Evolutionary conservation across 2,329 filamentous ascomycete genomes (phyloP).

Genomic region (Calonectria henricotiae): DNA sequence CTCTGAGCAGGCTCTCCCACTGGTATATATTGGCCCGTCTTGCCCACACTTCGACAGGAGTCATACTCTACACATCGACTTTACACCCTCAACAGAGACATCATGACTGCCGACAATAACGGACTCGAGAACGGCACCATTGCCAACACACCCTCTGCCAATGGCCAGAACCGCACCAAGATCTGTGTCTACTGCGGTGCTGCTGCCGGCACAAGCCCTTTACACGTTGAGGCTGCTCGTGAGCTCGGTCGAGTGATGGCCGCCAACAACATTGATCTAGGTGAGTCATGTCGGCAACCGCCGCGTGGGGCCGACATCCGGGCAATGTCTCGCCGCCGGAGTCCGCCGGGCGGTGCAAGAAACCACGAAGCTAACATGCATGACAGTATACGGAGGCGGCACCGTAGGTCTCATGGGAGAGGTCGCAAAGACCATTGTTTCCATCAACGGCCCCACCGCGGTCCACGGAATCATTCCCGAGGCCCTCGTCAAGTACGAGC

Average conservation of each 20-base stretch:
- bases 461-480: conserved; percentile 97
- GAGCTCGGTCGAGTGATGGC: conserved; percentile 83
- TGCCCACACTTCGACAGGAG: neutral
- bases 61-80: neutral
- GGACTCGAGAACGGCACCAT: conserved; percentile 49
- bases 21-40: neutral
- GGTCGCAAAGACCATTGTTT: conserved; percentile 87
- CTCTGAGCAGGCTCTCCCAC: neutral
- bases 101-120: conserved; percentile 54
- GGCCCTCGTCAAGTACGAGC: conserved; percentile 86
- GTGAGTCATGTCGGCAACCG: conserved; percentile 57
- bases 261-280: conserved; percentile 83
- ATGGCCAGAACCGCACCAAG: conserved; percentile 68
- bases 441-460: conserved; percentile 82
- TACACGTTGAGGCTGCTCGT: conserved; percentile 85
- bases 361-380: conserved; percentile 12
- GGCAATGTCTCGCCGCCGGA: neutral
- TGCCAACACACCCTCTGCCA: conserved; percentile 48
- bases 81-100: conserved; percentile 34
- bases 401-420: conserved; percentile 98
- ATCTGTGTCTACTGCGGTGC: conserved; percentile 98
- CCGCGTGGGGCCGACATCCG: conserved; percentile 13
- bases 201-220: conserved; percentile 79
- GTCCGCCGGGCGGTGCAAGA: neutral
- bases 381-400: conserved; percentile 90